Percentiles rank a stretch among this genome's conserved stretches.
These are phyloP conservation scores for Psilocybe azurescens DNA, from an alignment of 768 basidiomycete species.

Conservation along the genomic window DNA sequence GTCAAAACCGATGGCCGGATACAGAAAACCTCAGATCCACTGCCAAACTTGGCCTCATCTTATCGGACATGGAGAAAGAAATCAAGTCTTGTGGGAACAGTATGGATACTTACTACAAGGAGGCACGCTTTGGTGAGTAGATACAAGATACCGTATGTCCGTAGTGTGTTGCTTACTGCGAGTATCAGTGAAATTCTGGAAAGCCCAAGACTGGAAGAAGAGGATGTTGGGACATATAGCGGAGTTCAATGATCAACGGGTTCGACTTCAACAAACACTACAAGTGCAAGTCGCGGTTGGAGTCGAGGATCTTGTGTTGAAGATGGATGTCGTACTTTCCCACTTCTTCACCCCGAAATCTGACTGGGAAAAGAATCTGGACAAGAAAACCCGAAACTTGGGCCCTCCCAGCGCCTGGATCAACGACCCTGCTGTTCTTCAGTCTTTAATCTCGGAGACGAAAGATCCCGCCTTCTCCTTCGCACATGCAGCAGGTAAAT, in stretches of 20 bases:
- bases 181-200: slow-evolving; percentile 23
- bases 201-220: slow-evolving; percentile 28
- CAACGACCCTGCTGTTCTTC: slow-evolving; percentile 14
- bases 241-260: slow-evolving; percentile 20
- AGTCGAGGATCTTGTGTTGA: slow-evolving; percentile 17
- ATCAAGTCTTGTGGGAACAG: slow-evolving; percentile 27
- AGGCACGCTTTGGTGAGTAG: slow-evolving; percentile 22
- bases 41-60: slow-evolving; percentile 10
- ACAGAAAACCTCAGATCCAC: slow-evolving; percentile 2
- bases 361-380: slow-evolving; percentile 25
- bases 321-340: slow-evolving; percentile 22
- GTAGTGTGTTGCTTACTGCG: background rate
- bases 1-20: background rate
- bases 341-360: slow-evolving; percentile 19
- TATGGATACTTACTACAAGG: slow-evolving; percentile 30
- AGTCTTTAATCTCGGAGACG: slow-evolving; percentile 16
- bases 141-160: background rate
- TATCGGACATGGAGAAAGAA: slow-evolving; percentile 15
- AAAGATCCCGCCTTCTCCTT: slow-evolving; percentile 14
- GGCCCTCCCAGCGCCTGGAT: slow-evolving; percentile 18
- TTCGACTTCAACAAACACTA: slow-evolving; percentile 17
- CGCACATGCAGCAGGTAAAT: background rate
- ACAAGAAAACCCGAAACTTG: slow-evolving; percentile 9
- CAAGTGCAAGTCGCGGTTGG: slow-evolving; percentile 19
- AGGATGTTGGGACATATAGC: slow-evolving; percentile 19